Conservation (phyloP, 1,284 basidiomycete species). For the Inonotus obliquus region DNA sequence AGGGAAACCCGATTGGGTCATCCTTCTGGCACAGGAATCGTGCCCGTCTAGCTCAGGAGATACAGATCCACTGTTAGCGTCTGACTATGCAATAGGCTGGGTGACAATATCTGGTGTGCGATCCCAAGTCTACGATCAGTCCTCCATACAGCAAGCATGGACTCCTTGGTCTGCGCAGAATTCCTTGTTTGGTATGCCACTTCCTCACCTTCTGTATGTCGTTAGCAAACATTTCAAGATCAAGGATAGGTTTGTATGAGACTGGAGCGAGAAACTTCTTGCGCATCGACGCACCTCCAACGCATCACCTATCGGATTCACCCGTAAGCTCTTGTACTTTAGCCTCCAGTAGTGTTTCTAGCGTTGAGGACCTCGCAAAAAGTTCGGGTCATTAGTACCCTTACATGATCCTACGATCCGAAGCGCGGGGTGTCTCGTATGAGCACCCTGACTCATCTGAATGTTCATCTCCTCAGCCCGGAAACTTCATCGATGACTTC, state of each 20-base stretch:
- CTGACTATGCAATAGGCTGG: too few species aligned
- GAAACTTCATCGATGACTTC: conserved; percentile 43
- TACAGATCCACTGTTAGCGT: conserved; percentile 31
- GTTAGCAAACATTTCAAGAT: conserved; percentile 35
- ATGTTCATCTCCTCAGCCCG: conserved; percentile 47
- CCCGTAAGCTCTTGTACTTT: conserved; percentile 10
- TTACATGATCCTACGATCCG: conserved; percentile 33
- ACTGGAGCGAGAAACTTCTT: conserved; percentile 55
- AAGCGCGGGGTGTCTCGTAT: conserved; percentile 33
- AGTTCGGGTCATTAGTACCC: neutral
- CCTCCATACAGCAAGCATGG: conserved; percentile 34
- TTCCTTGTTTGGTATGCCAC: conserved; percentile 42
- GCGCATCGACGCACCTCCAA: conserved; percentile 58
- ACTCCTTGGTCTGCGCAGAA: conserved; percentile 38
- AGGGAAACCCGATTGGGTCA: conserved; percentile 44
- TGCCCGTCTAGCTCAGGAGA: conserved; percentile 5
- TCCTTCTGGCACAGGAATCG: conserved; percentile 33
- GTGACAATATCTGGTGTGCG: too few species aligned
- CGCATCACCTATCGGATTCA: conserved; percentile 32
- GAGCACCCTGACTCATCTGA: conserved; percentile 40
- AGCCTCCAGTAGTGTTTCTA: neutral
- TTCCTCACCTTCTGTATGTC: neutral
- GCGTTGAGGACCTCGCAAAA: neutral
- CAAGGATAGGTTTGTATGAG: conserved; percentile 45
- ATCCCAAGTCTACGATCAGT: too few species aligned